phyloP scores from a whole-genome alignment of 371 early-diverging fungal genomes.

The Lichtheimia corymbifera region DNA sequence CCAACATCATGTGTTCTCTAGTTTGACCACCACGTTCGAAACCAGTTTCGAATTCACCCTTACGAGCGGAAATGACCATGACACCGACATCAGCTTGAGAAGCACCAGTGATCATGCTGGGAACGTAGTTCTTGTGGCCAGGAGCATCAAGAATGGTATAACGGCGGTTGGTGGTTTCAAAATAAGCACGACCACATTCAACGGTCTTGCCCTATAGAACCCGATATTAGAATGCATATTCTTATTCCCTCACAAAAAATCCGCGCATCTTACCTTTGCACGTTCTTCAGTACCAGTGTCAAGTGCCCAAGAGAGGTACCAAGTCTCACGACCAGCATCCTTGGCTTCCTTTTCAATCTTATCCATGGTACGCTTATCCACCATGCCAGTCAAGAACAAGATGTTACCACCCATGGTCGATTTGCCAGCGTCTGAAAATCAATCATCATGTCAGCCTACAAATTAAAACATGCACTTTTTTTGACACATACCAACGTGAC shows the following conservation, averaged over 20 bases:
- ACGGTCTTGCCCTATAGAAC: conserved; percentile 87
- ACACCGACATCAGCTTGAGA: conserved; percentile 98
- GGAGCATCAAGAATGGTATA: conserved; percentile 99
- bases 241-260: background rate
- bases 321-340: conserved; percentile 94
- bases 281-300: conserved; percentile 96
- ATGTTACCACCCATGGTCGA: conserved; percentile 99
- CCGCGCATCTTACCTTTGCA: conserved; percentile 68
- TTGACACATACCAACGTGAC: conserved; percentile 87
- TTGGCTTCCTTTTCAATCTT: conserved; percentile 98
- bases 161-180: conserved; percentile 93
- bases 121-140: conserved; percentile 99
- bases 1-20: conserved; percentile 97
- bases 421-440: conserved; percentile 95
- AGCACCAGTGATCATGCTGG: conserved; percentile 98
- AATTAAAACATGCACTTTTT: background rate
- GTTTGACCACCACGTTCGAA: conserved; percentile 99
- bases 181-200: conserved; percentile 96
- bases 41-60: conserved; percentile 99
- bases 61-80: conserved; percentile 96
- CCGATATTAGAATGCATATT: background rate
- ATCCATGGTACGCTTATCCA: conserved; percentile 99
- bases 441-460: conserved; percentile 1
- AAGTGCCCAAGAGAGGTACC: conserved; percentile 98
- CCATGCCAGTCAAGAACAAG: conserved; percentile 93